Conservation (phyloP, 1,139 yeast genomes). For the Zhuliangozyma blackwelliae region DNA sequence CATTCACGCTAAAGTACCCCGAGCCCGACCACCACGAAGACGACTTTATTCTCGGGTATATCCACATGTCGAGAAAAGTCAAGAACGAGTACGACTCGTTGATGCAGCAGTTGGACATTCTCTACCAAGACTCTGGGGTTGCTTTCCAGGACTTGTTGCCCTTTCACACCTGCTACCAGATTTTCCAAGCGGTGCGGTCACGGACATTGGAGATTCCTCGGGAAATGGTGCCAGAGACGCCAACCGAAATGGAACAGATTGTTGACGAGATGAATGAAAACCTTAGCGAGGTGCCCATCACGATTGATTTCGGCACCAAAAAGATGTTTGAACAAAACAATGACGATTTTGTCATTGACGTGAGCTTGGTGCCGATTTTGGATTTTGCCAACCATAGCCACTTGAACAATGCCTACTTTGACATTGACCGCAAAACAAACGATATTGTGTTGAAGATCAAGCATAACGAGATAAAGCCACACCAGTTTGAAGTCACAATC, state of each 20-base stretch:
- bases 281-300: slow-evolving; percentile 3
- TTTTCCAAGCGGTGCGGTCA: slow-evolving; percentile 50
- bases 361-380: slow-evolving; percentile 59
- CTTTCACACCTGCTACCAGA: slow-evolving; percentile 31
- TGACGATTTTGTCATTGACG: slow-evolving; percentile 43
- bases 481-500: slow-evolving; percentile 31
- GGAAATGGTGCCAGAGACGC: slow-evolving; percentile 10
- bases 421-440: slow-evolving; percentile 45
- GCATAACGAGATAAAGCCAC: slow-evolving; percentile 12
- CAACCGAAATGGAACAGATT: slow-evolving; percentile 6
- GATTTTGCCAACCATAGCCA: slow-evolving; percentile 64
- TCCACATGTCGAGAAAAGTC: slow-evolving; percentile 3
- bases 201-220: slow-evolving; percentile 63
- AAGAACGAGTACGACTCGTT: slow-evolving; percentile 12
- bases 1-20: slow-evolving; percentile 11
- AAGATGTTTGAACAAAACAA: slow-evolving; percentile 1
- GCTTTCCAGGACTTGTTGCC: slow-evolving; percentile 12
- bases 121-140: slow-evolving; percentile 9
- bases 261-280: slow-evolving; percentile 12
- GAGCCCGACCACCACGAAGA: not conserved
- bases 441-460: slow-evolving; percentile 38
- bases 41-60: not conserved
- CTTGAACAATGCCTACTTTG: slow-evolving; percentile 52
- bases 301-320: slow-evolving; percentile 4
- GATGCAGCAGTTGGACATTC: slow-evolving; percentile 12